Conservation (phyloP, 768 basidiomycete genomes). For the Trametopsis cervina region DNA sequence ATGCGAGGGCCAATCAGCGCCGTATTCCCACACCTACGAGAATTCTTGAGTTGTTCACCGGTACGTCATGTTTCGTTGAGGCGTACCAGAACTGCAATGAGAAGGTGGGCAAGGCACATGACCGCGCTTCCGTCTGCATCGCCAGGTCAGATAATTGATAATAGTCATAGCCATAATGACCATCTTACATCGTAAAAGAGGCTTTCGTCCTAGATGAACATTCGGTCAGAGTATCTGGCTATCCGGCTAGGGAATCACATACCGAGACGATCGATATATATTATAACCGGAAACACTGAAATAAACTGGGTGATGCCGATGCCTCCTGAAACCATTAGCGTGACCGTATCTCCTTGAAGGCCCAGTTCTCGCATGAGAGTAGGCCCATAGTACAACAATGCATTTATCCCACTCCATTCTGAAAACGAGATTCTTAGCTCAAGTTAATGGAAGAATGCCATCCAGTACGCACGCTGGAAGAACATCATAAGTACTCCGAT, state of each 20-base stretch:
- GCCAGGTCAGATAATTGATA: neutral
- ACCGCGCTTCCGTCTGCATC: slow-evolving; percentile 44
- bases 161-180: neutral
- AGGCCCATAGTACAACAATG: slow-evolving; percentile 77
- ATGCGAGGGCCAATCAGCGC: slow-evolving; percentile 53
- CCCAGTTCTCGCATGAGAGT: slow-evolving; percentile 61
- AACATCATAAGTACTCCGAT: slow-evolving; percentile 74
- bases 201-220: slow-evolving; percentile 46
- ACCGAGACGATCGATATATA: slow-evolving; percentile 62
- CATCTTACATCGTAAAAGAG: slow-evolving; percentile 49
- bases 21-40: slow-evolving; percentile 39
- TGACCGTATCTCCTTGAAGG: slow-evolving; percentile 47
- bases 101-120: slow-evolving; percentile 60
- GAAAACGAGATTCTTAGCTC: neutral
- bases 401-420: slow-evolving; percentile 90
- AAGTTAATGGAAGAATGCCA: neutral
- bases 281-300: slow-evolving; percentile 67
- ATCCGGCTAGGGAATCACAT: neutral
- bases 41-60: neutral
- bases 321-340: slow-evolving; percentile 68
- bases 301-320: slow-evolving; percentile 75
- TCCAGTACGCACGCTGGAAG: slow-evolving; percentile 60
- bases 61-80: neutral
- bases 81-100: slow-evolving; percentile 57
- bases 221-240: neutral